Evolutionary conservation across 2,329 filamentous ascomycete genomes (phyloP).

Genomic region (Neonectria hederae): DNA sequence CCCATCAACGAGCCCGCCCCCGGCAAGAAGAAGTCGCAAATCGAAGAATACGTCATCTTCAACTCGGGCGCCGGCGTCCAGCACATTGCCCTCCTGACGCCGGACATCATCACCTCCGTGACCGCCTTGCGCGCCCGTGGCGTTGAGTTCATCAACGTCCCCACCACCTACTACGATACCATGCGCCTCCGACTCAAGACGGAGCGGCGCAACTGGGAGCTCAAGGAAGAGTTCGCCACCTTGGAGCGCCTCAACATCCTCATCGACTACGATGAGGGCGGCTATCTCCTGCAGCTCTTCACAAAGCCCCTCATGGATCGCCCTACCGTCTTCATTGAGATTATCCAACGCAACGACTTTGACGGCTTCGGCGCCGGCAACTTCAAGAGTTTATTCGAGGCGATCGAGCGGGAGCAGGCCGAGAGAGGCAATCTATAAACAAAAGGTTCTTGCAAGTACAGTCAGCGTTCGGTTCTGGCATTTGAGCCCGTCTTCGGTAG

Average conservation of each 20-base stretch:
- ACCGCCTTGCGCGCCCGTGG: conserved; percentile 83
- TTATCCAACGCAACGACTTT: conserved; percentile 92
- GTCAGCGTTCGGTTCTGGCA: conserved; percentile 4
- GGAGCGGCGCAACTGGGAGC: conserved; percentile 66
- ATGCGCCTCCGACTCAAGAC: conserved; percentile 79
- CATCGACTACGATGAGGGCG: conserved; percentile 94
- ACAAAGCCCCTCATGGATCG: conserved; percentile 93
- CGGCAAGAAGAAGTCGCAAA: conserved; percentile 91
- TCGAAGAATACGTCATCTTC: conserved; percentile 92
- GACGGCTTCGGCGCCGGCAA: conserved; percentile 94
- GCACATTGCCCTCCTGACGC: conserved; percentile 88
- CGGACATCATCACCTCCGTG: conserved; percentile 81
- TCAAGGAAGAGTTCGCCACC: conserved; percentile 82
- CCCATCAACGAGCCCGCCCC: conserved; percentile 95
- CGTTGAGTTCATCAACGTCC: conserved; percentile 92
- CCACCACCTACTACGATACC: conserved; percentile 83
- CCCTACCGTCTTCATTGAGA: conserved; percentile 95
- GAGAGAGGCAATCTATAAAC: conserved; percentile 80
- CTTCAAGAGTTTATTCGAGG: conserved; percentile 95
- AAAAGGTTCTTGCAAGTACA: not conserved
- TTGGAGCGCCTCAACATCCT: conserved; percentile 84
- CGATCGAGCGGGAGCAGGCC: conserved; percentile 92
- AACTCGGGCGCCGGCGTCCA: conserved; percentile 91
- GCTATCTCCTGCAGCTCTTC: conserved; percentile 82
- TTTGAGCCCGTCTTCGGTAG: not conserved